Evolutionary conservation across 805 yeast species (phyloP).

Genomic region (Yamadazyma scolyti): DNA sequence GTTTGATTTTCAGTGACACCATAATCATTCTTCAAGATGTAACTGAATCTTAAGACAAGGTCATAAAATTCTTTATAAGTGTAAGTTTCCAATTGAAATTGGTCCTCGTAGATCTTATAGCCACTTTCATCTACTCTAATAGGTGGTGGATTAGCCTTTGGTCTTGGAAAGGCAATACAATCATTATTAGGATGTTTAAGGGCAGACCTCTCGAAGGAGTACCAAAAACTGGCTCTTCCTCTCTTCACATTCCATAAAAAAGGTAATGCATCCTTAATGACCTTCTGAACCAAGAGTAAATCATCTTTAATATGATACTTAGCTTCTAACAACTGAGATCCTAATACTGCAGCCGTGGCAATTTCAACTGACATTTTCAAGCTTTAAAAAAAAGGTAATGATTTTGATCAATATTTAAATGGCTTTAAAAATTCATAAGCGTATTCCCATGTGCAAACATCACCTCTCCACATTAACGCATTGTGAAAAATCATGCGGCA

Average conservation of each 20-base stretch:
- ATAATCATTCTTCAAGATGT: slow-evolving; percentile 58
- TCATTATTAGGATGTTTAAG: slow-evolving; percentile 42
- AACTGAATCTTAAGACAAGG: slow-evolving; percentile 61
- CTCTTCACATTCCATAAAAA: slow-evolving; percentile 35
- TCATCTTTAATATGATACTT: slow-evolving; percentile 51
- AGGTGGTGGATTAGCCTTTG: slow-evolving; percentile 26
- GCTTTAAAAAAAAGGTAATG: too few species aligned
- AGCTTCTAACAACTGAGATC: slow-evolving; percentile 45
- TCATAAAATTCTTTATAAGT: slow-evolving; percentile 71
- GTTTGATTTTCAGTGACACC: slow-evolving; percentile 64
- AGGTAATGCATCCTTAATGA: slow-evolving; percentile 35
- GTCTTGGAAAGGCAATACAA: slow-evolving; percentile 66
- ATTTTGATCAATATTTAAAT: too few species aligned
- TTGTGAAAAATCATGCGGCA: too few species aligned
- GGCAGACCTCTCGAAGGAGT: slow-evolving; percentile 59
- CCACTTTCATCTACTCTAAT: slow-evolving; percentile 26
- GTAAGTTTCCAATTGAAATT: slow-evolving; percentile 56
- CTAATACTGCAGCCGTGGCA: slow-evolving; percentile 40
- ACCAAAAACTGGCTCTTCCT: slow-evolving; percentile 63
- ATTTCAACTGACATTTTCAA: too few species aligned
- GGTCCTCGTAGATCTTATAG: slow-evolving; percentile 45
- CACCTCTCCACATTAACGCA: too few species aligned
- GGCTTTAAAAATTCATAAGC: too few species aligned
- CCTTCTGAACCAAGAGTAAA: slow-evolving; percentile 44
- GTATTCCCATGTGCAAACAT: too few species aligned